Conservation (phyloP, 1,284 basidiomycete species). For the Boletus mariae region DNA sequence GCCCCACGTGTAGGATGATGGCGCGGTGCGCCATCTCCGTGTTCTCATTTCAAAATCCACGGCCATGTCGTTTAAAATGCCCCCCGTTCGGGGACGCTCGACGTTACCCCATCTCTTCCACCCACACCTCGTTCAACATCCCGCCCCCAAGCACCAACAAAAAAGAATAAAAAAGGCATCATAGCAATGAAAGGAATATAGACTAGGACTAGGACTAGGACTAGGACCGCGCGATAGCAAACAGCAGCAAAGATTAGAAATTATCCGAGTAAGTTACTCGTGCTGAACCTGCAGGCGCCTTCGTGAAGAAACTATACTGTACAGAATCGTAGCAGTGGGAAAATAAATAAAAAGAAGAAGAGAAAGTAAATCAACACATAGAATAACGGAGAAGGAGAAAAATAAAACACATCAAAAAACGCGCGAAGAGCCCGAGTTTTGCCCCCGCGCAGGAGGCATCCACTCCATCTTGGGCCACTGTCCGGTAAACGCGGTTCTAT, state of each 20-base stretch:
- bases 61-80: no score
- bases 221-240: conserved; percentile 15
- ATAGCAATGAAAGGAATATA: conserved; percentile 9
- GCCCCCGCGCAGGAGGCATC: conserved; percentile 25
- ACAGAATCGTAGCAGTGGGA: conserved; percentile 20
- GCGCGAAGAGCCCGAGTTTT: conserved; percentile 30
- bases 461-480: conserved; percentile 37
- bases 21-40: no score
- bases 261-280: conserved; percentile 34
- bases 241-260: conserved; percentile 23
- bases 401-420: conserved; percentile 25
- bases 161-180: conserved; percentile 6
- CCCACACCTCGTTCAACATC: no score
- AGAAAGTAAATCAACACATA: conserved; percentile 8
- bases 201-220: conserved; percentile 13
- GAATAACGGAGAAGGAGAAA: neutral
- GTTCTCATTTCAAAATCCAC: no score
- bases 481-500: conserved; percentile 28
- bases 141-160: no score
- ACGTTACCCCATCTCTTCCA: no score
- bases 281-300: conserved; percentile 26
- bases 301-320: conserved; percentile 20
- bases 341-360: conserved; percentile 10
- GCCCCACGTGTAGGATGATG: no score
- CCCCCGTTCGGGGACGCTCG: no score